Base-by-base conservation (phyloP, 2,329 filamentous ascomycete genomes). In the Conoideocrella luteorostrata region DNA sequence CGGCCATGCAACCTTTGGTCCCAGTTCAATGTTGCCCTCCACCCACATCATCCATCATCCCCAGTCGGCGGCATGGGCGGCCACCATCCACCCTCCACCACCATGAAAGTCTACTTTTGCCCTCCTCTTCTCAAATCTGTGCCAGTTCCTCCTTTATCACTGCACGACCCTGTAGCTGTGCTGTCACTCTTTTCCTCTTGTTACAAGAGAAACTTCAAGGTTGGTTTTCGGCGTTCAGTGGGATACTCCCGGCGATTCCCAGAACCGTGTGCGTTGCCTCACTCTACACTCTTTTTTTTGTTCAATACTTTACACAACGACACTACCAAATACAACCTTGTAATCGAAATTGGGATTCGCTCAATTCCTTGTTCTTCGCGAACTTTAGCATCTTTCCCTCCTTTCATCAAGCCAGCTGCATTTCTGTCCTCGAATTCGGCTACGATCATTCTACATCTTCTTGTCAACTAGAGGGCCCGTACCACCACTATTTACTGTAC, bases 171-270 rank as follows among this genome's bases (percentile, higher is more conserved):
- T 38, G 12, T 23, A 11, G 6, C 21, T 21, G n/a, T 36, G 37
- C 23, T 39, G 26, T 20, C 42, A n/a, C 32, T 35, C 36, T 26
- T 32, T 39, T 30, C 36, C 22, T 39, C 34, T 13, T 15, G 22
- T 12, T 13, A 12, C 23, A 24, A 24, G 20, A 29, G 32, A 7
- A 9, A 35, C 18, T 21, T 17, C 20, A 33, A 26, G n/a, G 3
- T 24, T 13, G n/a, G 17, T 41, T 18, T 41, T 18, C 39, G 22
- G 30, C 22, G n/a, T 26, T 33, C 20, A 20, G 23, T 33, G 44
- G 40, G 29, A 43, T 30, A 39, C 23, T 41, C 36, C 32, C 37
- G 36, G 41, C 18, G 41, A 47, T 26, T 47, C 15, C 24, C 45
- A 38, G n/a, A 24, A 33, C 17, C 33, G 5, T 18, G 21, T 34